A percentile compares a stretch with the other conserved stretches of the same genome.
These are phyloP conservation scores for Allomyces arbusculus DNA, from an alignment of 192 early-diverging fungal genomes.

Conservation along the genomic window DNA sequence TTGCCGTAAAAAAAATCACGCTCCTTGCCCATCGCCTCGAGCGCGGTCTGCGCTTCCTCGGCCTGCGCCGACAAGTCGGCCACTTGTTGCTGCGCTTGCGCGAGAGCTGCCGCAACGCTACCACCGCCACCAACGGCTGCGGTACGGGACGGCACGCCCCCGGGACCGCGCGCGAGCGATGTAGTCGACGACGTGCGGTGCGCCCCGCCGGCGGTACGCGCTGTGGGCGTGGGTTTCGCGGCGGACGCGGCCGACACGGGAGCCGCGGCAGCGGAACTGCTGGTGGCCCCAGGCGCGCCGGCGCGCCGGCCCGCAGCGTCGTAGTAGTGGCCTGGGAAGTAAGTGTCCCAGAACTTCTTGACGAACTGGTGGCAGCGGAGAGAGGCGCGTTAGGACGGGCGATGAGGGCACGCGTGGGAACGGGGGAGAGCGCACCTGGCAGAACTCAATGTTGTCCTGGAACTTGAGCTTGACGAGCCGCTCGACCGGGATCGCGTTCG, in stretches of 20 bases:
- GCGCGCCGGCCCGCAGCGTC: background rate
- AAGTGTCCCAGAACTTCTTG: background rate
- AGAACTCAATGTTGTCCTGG: slow-evolving; percentile 95
- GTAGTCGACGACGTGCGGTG: background rate
- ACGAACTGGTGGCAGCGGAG: background rate
- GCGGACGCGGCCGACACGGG: background rate
- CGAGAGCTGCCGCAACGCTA: background rate
- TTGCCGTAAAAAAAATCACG: background rate
- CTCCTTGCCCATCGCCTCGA: background rate
- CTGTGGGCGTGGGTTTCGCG: background rate
- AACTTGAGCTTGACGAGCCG: slow-evolving; percentile 85
- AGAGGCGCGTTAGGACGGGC: no score
- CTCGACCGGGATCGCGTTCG: slow-evolving; percentile 50
- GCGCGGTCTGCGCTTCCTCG: background rate
- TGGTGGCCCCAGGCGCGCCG: background rate
- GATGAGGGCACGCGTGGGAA: no score
- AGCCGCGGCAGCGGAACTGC: background rate
- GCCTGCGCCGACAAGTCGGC: background rate
- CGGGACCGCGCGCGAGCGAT: background rate
- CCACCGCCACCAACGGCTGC: background rate
- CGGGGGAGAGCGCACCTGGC: background rate
- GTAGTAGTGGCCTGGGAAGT: background rate
- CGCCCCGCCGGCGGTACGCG: background rate
- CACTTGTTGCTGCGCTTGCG: background rate
- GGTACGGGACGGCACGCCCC: background rate